A percentile compares a stretch with the other conserved stretches of the same genome.
Evolutionary conservation across 2,329 filamentous ascomycete species (phyloP).

Genomic region (Nakataea oryzae): DNA sequence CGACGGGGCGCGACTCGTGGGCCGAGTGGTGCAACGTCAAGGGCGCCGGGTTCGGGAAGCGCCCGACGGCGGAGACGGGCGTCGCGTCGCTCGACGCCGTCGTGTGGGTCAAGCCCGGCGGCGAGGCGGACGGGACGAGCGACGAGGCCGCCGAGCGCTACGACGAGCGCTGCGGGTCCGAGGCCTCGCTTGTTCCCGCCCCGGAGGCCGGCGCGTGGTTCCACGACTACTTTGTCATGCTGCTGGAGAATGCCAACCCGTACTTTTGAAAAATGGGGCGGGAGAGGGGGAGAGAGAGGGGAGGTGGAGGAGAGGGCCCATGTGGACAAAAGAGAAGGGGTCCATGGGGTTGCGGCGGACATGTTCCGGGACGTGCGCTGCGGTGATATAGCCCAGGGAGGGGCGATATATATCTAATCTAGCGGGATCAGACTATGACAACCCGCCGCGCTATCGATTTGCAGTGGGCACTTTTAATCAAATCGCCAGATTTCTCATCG

Average conservation of each 20-base stretch:
- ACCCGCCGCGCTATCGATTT: too few relatives aligned
- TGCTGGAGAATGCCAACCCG: background rate
- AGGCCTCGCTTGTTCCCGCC: background rate
- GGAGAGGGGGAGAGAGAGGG: too few relatives aligned
- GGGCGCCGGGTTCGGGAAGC: background rate
- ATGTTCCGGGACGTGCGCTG: background rate
- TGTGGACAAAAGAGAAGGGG: background rate
- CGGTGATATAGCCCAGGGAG: background rate
- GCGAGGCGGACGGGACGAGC: background rate
- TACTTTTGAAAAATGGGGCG: constrained; percentile 5
- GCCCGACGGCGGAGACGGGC: background rate
- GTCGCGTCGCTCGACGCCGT: background rate
- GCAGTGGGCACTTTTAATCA: too few relatives aligned
- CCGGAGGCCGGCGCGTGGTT: background rate
- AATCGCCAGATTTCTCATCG: too few relatives aligned
- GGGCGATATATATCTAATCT: background rate
- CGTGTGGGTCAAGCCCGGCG: background rate
- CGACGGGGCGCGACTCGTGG: background rate
- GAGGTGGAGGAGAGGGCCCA: too few relatives aligned
- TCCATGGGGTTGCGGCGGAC: too few relatives aligned
- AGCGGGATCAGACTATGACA: background rate
- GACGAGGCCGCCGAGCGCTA: background rate
- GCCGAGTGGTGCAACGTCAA: background rate
- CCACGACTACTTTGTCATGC: background rate
- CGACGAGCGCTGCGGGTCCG: background rate